Conservation (phyloP, 768 basidiomycete species). For the Astraeus odoratus region DNA sequence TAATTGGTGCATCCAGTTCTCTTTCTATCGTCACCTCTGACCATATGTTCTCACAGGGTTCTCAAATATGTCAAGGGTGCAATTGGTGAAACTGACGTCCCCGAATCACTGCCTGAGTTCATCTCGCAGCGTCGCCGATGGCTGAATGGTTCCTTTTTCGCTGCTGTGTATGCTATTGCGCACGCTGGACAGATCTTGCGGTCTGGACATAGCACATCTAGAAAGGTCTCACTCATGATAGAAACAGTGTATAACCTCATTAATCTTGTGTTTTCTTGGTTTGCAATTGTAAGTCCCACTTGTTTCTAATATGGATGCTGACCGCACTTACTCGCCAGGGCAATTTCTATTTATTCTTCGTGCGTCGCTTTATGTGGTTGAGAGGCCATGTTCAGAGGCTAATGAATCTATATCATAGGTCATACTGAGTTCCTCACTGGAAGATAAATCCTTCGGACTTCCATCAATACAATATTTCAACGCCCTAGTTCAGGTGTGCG, state of each 20-base stretch:
- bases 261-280: conserved; percentile 90
- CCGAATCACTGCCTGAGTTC: conserved; percentile 88
- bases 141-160: conserved; percentile 93
- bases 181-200: conserved; percentile 42
- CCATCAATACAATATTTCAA: conserved; percentile 67
- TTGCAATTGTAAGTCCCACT: conserved; percentile 61
- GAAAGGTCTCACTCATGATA: conserved; percentile 67
- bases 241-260: conserved; percentile 86
- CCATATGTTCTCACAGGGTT: conserved; percentile 54
- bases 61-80: conserved; percentile 95
- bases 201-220: conserved; percentile 56
- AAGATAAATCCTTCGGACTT: conserved; percentile 63
- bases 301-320: background rate
- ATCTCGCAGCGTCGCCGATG: conserved; percentile 87
- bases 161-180: conserved; percentile 87
- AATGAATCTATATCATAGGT: conserved; percentile 38
- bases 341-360: conserved; percentile 95
- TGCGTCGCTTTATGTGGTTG: conserved; percentile 32
- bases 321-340: conserved; percentile 40
- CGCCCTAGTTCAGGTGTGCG: conserved; percentile 59
- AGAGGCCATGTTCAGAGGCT: background rate
- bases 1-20: conserved; percentile 48
- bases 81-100: conserved; percentile 90
- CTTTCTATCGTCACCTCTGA: background rate
- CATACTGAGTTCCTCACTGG: conserved; percentile 83